Percentiles rank a stretch among this genome's conserved stretches.
Evolutionary conservation across 179 eudicot genomes (phyloP).

Genomic region (Sideroxylon spinosum): DNA sequence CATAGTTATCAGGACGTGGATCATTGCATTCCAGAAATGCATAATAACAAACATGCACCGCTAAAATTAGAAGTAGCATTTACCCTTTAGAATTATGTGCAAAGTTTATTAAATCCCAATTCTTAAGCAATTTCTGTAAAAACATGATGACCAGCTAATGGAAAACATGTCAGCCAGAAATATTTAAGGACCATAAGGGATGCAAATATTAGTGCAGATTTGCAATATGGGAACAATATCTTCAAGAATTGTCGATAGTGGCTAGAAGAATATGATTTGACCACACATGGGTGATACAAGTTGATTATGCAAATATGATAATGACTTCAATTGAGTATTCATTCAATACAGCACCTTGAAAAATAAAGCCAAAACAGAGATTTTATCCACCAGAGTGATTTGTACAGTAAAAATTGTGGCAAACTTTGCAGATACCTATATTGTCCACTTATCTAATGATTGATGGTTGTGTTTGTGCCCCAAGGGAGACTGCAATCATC

Average conservation of each 20-base stretch:
- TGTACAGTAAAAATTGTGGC: neutral
- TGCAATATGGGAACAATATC: neutral
- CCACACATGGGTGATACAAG: neutral
- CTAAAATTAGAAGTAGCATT: too few species aligned
- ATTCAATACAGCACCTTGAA: neutral
- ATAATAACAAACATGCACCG: too few species aligned
- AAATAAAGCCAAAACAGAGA: neutral
- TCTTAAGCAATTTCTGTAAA: too few species aligned
- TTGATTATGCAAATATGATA: neutral
- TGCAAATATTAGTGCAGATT: slow-evolving; percentile 7
- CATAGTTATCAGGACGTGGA: too few species aligned
- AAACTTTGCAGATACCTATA: neutral
- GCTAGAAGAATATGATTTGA: neutral
- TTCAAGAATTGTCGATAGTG: slow-evolving; percentile 1
- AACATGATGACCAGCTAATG: too few species aligned
- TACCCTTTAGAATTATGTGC: too few species aligned
- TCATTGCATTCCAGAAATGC: too few species aligned
- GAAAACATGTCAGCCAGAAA: too few species aligned
- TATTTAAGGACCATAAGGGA: neutral
- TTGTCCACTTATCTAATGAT: slow-evolving; percentile 9
- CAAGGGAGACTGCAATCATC: slow-evolving; percentile 12
- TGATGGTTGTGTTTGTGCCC: neutral
- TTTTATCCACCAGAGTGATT: neutral
- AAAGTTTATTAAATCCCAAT: too few species aligned
- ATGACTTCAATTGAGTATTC: neutral